Base-by-base conservation (phyloP, 768 basidiomycete genomes). In the Mycena epipterygia region DNA sequence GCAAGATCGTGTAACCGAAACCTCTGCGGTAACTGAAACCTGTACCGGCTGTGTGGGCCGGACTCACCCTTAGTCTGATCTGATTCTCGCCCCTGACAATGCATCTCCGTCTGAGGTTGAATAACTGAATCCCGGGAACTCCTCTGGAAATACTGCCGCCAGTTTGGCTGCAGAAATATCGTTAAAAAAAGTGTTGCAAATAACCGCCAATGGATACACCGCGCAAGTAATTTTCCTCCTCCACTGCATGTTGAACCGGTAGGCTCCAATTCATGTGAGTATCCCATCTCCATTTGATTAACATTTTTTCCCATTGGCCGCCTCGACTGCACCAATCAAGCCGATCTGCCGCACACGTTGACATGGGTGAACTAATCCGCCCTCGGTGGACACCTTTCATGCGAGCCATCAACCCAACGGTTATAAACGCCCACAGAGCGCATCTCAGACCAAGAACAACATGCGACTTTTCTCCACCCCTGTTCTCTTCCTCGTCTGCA, bases 401-500 rank as follows among this genome's bases (percentile, higher is more conserved):
- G 39, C 39, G 39, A 41, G 39, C 16, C 39, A 42, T 42, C 37
- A 58, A 58, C 37, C 39, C 39, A 41, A 41, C 19, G 39, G 39
- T 41, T 17, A 41, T 58, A 42, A 58, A 41, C 5, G 56, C 56
- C 55, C 41, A 58, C 39, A 58, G 42, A 29, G 39, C 56, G 41
- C 56, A 32, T 60, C 44, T 48, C 59, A 60, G 59, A 48, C 46
- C 42, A 46, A 60, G 59, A 48, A 60, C 42, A 46, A 46, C 21
- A 46, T 46, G 44, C 44, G 44, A n/a, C 23, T 46, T 23, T 46
- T n/a, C 44, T n/a, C 44, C 44, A n/a, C 44, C 59, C 25, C 29
- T 27, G 59, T 60, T 46, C 44, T 46, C n/a, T 46, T 46, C 13
- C 44, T 46, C 23, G 44, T 46, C 44, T 46, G 44, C 44, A 25